Evolutionary conservation across 306 rosid genomes (phyloP).

Genomic region (Purshia tridentata): DNA sequence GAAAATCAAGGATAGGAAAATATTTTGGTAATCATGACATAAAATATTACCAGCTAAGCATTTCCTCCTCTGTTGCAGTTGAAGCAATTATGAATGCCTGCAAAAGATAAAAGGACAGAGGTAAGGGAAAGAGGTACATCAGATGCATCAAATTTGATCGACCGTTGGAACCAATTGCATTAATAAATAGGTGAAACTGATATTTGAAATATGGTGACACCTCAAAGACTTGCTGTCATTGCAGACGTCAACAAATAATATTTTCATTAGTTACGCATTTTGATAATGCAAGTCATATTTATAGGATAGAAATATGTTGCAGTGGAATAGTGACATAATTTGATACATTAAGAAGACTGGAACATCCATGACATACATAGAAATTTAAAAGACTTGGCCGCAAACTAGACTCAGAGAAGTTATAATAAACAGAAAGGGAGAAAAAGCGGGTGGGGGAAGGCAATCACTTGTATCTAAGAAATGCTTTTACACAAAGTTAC

Average conservation of each 20-base stretch:
- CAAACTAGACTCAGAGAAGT: background rate
- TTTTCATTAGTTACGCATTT: background rate
- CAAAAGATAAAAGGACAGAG: conserved; percentile 26
- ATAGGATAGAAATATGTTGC: background rate
- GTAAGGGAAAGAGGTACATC: conserved; percentile 12
- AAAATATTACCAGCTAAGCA: conserved; percentile 77
- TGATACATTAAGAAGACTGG: background rate
- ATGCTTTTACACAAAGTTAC: background rate
- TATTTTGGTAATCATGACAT: background rate
- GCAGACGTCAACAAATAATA: background rate
- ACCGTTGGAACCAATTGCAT: conserved; percentile 6
- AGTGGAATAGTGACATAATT: background rate
- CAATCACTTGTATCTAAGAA: background rate
- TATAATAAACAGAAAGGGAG: background rate
- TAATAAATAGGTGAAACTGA: conserved; percentile 10
- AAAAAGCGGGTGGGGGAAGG: background rate
- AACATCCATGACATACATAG: background rate
- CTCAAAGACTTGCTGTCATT: background rate
- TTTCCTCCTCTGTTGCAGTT: conserved; percentile 93
- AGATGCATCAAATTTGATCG: background rate
- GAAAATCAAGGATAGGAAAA: background rate
- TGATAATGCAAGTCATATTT: background rate
- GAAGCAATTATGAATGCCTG: conserved; percentile 98
- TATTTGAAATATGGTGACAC: background rate
- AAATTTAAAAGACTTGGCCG: background rate